phyloP scores from a whole-genome alignment of 192 early-diverging fungal species.

The Lunasporangiospora selenospora region DNA sequence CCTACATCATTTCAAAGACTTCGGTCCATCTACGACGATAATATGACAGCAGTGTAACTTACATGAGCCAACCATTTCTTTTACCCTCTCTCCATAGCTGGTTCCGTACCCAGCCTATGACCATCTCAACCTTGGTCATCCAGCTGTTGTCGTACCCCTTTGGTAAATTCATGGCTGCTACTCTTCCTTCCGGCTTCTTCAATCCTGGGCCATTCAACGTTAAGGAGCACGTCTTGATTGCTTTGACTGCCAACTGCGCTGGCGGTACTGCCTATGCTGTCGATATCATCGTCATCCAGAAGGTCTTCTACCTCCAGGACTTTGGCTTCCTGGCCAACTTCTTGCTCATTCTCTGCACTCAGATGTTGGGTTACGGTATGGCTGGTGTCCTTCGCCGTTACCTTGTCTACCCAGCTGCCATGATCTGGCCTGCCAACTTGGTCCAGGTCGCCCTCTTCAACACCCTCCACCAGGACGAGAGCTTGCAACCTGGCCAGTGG shows the following conservation, averaged over 20 bases:
- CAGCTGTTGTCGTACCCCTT: conserved; percentile 38
- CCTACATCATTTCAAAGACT: no score
- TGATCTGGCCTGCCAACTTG: conserved; percentile 88
- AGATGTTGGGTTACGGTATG: conserved; percentile 64
- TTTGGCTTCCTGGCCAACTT: conserved; percentile 61
- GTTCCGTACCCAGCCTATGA: conserved; percentile 35
- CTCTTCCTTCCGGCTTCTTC: conserved; percentile 59
- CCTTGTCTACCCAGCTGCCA: conserved; percentile 82
- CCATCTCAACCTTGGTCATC: conserved; percentile 39
- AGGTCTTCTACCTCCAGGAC: conserved; percentile 63
- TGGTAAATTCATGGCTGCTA: conserved; percentile 37
- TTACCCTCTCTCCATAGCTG: conserved; percentile 3
- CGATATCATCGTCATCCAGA: conserved; percentile 65
- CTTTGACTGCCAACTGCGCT: conserved; percentile 58
- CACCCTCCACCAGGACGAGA: conserved; percentile 53
- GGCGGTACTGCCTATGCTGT: conserved; percentile 61
- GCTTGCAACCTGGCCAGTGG: conserved; percentile 57
- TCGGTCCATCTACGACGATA: no score
- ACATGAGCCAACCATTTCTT: no score
- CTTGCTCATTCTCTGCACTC: conserved; percentile 67
- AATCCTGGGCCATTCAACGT: conserved; percentile 61
- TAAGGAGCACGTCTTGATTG: conserved; percentile 74
- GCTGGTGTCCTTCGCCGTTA: conserved; percentile 83
- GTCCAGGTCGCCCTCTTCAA: conserved; percentile 55
- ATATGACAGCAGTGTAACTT: no score